Evolutionary conservation across 2,329 filamentous ascomycete species (phyloP), one percentile per base, ranked within the genome.

Genomic region (Ampelomyces quisqualis): DNA sequence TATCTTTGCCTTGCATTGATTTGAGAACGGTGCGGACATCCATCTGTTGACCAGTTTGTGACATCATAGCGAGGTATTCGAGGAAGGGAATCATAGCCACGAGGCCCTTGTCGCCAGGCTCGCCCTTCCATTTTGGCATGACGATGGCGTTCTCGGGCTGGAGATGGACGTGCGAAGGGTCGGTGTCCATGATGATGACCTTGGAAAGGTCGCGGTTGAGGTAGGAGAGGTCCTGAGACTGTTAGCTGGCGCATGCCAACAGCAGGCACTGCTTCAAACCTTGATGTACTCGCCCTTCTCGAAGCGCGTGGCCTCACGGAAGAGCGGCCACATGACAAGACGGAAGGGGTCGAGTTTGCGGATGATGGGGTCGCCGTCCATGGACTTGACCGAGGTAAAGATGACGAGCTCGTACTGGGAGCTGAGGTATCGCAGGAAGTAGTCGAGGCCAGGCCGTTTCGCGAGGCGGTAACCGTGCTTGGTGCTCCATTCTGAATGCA

Each of bases 321-420:
- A 97, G 33, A 98, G 75, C 2, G 90, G 90, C 86, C 90, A 97
- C 73, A 90, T 86, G 67, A 97, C 90, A 68, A 97, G 89, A 60
- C 86, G 88, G 77, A 87, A 97, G 23, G 91, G 93, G 65, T 98
- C 93, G 45, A 98, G 77, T 72, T 98, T 98, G 61, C 88, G 84
- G 53, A 96, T 81, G 36, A 98, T 79, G 17, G 89, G 88, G 56
- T 96, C 90, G 19, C 84, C 91, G 65, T 88, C 86, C 62, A 82
- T 84, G 61, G 84, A 88, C 1, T 91, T 90, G 32, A 93, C 85
- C 26, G 81, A 88, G 21, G 93, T 98, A 74, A 97, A 98, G 51
- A 98, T 82, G 37, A 97, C 93, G 39, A 98, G 77, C 70, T 98
- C 93, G 66, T 96, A 98, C 77, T 98, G 97, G 70, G 96, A 90